These are phyloP conservation scores for Diaporthe eres DNA, from an alignment of 2,329 filamentous ascomycete species.

Conservation along the genomic window DNA sequence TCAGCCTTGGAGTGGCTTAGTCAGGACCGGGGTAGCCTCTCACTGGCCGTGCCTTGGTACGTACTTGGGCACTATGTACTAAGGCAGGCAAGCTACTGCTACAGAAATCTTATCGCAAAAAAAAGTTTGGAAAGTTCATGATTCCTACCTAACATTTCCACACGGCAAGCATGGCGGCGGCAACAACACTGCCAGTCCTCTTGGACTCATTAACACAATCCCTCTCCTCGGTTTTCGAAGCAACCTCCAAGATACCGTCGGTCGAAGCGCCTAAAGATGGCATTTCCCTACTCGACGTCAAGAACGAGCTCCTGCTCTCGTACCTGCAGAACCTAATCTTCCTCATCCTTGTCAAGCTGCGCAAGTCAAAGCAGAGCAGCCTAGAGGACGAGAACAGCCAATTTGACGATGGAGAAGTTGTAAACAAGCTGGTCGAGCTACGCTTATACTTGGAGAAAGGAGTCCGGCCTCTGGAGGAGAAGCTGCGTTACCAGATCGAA, in stretches of 20 bases:
- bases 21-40: background rate
- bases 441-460: slow-evolving; percentile 95
- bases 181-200: slow-evolving; percentile 59
- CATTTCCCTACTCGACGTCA: slow-evolving; percentile 94
- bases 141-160: background rate
- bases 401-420: slow-evolving; percentile 73
- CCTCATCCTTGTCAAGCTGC: slow-evolving; percentile 84
- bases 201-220: slow-evolving; percentile 70
- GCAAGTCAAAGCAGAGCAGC: slow-evolving; percentile 60
- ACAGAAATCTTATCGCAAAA: slow-evolving; percentile 16
- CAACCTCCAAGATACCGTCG: slow-evolving; percentile 71
- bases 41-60: background rate
- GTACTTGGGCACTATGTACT: background rate
- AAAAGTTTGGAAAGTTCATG: slow-evolving; percentile 30
- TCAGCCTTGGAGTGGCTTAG: slow-evolving; percentile 25
- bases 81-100: slow-evolving; percentile 19
- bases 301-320: slow-evolving; percentile 96
- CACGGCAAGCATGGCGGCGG: slow-evolving; percentile 47
- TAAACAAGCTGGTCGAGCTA: slow-evolving; percentile 90
- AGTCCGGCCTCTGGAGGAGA: slow-evolving; percentile 88
- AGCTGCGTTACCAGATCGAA: slow-evolving; percentile 95
- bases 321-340: slow-evolving; percentile 97
- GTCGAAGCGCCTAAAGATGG: slow-evolving; percentile 85
- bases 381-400: slow-evolving; percentile 51
- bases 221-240: slow-evolving; percentile 74